These are phyloP conservation scores for Yamadazyma mexicana DNA, from an alignment of 1,139 yeast species.

Conservation along the genomic window DNA sequence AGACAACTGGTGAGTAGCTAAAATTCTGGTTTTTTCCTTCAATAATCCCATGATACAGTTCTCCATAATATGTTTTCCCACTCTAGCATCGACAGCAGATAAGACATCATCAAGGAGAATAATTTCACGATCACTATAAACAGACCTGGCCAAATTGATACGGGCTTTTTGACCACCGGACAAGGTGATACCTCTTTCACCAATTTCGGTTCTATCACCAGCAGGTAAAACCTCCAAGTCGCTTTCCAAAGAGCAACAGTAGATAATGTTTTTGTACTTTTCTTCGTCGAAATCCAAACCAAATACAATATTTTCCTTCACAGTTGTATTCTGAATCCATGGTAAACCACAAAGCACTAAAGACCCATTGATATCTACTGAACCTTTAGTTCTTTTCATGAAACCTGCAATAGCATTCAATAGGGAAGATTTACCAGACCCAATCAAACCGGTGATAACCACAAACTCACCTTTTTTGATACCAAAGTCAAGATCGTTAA, in stretches of 20 bases:
- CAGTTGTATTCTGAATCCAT: slow-evolving; percentile 46
- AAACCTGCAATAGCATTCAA: slow-evolving; percentile 55
- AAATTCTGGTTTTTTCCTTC: slow-evolving; percentile 37
- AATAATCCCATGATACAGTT: slow-evolving; percentile 38
- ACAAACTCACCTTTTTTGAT: slow-evolving; percentile 61
- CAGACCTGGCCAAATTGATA: slow-evolving; percentile 47
- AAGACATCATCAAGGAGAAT: slow-evolving; percentile 47
- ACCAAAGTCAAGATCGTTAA: slow-evolving; percentile 39
- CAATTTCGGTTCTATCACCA: slow-evolving; percentile 49
- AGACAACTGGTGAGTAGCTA: slow-evolving; percentile 50
- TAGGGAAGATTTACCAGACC: slow-evolving; percentile 71
- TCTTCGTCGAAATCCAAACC: slow-evolving; percentile 29
- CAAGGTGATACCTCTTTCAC: slow-evolving; percentile 49
- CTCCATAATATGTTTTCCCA: slow-evolving; percentile 46
- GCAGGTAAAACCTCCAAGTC: slow-evolving; percentile 42
- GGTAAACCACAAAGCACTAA: slow-evolving; percentile 53
- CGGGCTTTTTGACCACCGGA: slow-evolving; percentile 54
- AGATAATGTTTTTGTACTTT: slow-evolving; percentile 30
- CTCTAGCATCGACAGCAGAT: slow-evolving; percentile 52
- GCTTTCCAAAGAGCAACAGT: slow-evolving; percentile 36
- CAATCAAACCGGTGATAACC: slow-evolving; percentile 69
- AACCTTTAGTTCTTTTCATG: slow-evolving; percentile 47
- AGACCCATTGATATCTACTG: slow-evolving; percentile 39
- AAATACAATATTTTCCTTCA: slow-evolving; percentile 39
- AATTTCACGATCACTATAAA: slow-evolving; percentile 40